phyloP scores from a whole-genome alignment of 225 moss, liverwort and hornwort genomes.

The Marchantia paleacea region DNA sequence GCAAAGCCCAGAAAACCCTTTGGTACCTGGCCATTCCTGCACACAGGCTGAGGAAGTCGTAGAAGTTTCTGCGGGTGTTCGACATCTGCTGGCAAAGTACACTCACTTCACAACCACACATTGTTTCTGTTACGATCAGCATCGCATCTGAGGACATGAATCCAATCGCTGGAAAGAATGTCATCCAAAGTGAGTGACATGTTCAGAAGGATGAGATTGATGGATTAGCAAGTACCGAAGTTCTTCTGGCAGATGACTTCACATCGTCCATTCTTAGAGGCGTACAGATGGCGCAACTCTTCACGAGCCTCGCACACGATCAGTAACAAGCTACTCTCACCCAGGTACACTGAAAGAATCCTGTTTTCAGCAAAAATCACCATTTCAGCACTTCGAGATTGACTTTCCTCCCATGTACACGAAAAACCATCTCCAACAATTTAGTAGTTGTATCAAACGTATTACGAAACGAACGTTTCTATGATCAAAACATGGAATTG shows the following conservation, averaged over 20 bases:
- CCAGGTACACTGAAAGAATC: not conserved
- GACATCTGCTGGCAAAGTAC: not conserved
- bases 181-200: not conserved
- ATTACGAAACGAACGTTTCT: no score
- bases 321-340: not conserved
- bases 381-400: no score
- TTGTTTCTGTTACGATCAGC: not conserved
- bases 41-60: not conserved
- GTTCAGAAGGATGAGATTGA: not conserved
- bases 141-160: no score
- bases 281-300: not conserved
- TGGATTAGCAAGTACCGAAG: not conserved
- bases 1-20: constrained; percentile 2
- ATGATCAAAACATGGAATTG: not conserved
- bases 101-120: not conserved
- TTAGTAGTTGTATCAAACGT: no score
- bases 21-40: not conserved
- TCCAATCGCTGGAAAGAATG: no score
- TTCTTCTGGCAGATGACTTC: constrained; percentile 12
- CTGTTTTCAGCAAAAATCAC: not conserved
- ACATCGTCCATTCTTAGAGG: not conserved
- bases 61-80: not conserved
- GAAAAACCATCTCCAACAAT: no score
- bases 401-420: no score
- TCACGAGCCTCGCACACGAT: not conserved